Base-by-base conservation (phyloP, 306 rosid genomes). In the Casuarina equisetifolia region DNA sequence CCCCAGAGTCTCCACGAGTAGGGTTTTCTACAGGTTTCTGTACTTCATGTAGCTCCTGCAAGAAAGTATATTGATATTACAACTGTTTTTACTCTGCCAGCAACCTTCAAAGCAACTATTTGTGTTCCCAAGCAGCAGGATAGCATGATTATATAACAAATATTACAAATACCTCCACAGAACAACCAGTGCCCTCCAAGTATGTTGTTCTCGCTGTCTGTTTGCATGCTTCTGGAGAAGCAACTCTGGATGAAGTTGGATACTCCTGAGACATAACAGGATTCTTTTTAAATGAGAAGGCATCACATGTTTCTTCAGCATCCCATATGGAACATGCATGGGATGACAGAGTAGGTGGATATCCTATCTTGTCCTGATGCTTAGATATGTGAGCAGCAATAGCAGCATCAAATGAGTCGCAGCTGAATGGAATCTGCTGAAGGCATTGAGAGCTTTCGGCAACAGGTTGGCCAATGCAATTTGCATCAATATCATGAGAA, bases 401-500 rank as follows among this genome's bases (percentile, higher is more conserved):
- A 64, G 93, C 99, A 84, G 97, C 99, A 89, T 95, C 99, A 87
- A 95, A 95, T 13, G 99, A 95, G 75, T 95, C 99, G 76, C 97
- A 80, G 81, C 96, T 88, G 81, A 95, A 92, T 38, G 99, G 89
- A 69, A 92, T 82, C 83, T 92, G 95, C 82, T 89, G 96, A 82
- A 84, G 83, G 85, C 80, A 81, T 20, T 82, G 89, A 64, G 84
- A 80, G 78, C 83, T 83, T 73, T 89, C 94, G 38, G 82, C 71
- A 74, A 67, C 70, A 76, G 88, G 86, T 76, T 70, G 85, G 81
- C 87, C 78, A 20, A 76, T 19, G 85, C 89, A 63, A 79, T 85
- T 81, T 72, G 81, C 85, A 78, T 89, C 87, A 54, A 77, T 76
- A 82, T 86, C 90, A 70, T 87, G 91, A 74, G 97, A 80, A 72